Percentiles rank a stretch among this genome's conserved stretches.
phyloP scores from a whole-genome alignment of 2,329 filamentous ascomycete species.

The Alternaria tenuissima region DNA sequence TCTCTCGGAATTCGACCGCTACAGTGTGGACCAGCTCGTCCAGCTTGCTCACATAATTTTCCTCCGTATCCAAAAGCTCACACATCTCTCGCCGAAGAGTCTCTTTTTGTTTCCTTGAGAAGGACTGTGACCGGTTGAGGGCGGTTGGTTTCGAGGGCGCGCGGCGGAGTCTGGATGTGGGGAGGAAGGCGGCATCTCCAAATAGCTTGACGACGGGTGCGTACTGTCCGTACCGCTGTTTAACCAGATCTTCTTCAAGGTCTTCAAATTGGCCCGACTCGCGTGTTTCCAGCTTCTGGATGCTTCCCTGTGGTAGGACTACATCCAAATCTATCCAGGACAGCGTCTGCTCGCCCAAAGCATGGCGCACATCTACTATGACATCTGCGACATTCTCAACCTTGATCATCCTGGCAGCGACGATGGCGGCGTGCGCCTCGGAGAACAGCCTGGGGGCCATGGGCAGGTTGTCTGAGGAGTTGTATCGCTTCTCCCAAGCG shows the following conservation, averaged over 20 bases:
- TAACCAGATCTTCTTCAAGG: slow-evolving; percentile 69
- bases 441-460: slow-evolving; percentile 78
- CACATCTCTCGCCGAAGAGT: slow-evolving; percentile 86
- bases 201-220: slow-evolving; percentile 78
- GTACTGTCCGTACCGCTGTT: slow-evolving; percentile 80
- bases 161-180: slow-evolving; percentile 82
- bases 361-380: slow-evolving; percentile 74
- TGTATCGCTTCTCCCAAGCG: slow-evolving; percentile 66
- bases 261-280: slow-evolving; percentile 69
- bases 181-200: slow-evolving; percentile 85
- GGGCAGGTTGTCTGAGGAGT: slow-evolving; percentile 64
- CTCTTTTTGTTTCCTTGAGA: slow-evolving; percentile 82
- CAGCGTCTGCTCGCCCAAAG: slow-evolving; percentile 81
- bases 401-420: slow-evolving; percentile 84
- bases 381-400: slow-evolving; percentile 80
- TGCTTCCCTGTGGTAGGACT: slow-evolving; percentile 79
- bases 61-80: slow-evolving; percentile 91
- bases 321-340: slow-evolving; percentile 89
- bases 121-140: slow-evolving; percentile 78
- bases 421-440: slow-evolving; percentile 90
- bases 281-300: slow-evolving; percentile 55
- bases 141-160: slow-evolving; percentile 87
- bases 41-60: slow-evolving; percentile 89
- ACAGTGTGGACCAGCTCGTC: slow-evolving; percentile 83
- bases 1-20: slow-evolving; percentile 79